phyloP scores from a whole-genome alignment of 306 rosid species.

The Gynostemma pentaphyllum region DNA sequence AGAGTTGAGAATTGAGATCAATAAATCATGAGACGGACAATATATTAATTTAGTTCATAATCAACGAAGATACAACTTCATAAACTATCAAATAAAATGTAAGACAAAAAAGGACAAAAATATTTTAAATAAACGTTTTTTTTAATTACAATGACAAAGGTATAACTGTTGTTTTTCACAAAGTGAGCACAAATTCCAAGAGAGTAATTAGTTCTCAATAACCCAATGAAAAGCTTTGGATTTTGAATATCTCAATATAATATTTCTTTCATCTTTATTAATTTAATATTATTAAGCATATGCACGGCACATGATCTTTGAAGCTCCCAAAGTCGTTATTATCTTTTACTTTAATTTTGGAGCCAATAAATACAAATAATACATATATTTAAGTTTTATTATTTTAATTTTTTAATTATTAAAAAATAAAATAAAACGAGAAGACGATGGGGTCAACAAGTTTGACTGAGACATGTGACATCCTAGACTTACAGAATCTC shows the following conservation, averaged over 20 bases:
- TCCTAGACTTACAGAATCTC: not conserved
- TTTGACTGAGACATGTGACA: conserved; percentile 4
- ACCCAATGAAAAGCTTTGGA: not conserved
- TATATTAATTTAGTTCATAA: too few relatives aligned
- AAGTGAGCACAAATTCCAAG: not conserved
- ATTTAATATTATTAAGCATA: not conserved
- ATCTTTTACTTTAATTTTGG: not conserved
- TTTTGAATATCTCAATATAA: not conserved
- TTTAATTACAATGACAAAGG: too few relatives aligned
- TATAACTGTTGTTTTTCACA: not conserved
- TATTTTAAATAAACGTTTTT: too few relatives aligned
- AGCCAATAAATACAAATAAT: too few relatives aligned
- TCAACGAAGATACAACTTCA: too few relatives aligned
- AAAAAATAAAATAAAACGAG: not conserved
- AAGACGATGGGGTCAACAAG: not conserved
- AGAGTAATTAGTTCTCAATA: conserved; percentile 2
- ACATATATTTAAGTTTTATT: not conserved
- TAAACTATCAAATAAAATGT: too few relatives aligned
- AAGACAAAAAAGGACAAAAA: too few relatives aligned
- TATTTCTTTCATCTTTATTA: not conserved
- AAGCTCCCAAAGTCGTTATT: not conserved
- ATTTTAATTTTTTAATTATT: not conserved
- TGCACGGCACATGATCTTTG: not conserved
- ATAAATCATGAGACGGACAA: too few relatives aligned
- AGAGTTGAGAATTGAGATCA: too few relatives aligned